These are phyloP conservation scores for Stylonectria norvegica DNA, from an alignment of 2,329 filamentous ascomycete species.

Conservation along the genomic window DNA sequence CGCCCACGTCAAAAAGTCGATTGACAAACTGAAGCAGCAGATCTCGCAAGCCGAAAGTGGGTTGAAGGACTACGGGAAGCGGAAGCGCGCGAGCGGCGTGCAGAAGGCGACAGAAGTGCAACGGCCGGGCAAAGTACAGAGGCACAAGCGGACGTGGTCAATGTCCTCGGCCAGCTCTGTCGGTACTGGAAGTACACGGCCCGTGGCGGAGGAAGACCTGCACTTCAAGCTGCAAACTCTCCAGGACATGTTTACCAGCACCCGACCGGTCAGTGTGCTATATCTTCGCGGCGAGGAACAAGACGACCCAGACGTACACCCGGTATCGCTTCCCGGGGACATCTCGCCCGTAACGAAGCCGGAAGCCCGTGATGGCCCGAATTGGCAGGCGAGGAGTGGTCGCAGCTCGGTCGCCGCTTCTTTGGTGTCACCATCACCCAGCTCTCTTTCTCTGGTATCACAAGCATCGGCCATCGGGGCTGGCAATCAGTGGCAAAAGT, in stretches of 20 bases:
- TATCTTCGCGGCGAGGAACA: constrained; percentile 73
- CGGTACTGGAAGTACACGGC: constrained; percentile 40
- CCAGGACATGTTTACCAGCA: constrained; percentile 87
- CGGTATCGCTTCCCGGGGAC: constrained; percentile 70
- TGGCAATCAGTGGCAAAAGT: constrained; percentile 55
- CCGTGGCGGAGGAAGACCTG: constrained; percentile 69
- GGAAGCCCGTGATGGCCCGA: constrained; percentile 44
- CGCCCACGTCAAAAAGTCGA: constrained; percentile 91
- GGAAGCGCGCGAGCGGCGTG: constrained; percentile 54
- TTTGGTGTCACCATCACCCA: constrained; percentile 64
- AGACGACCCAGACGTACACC: constrained; percentile 77
- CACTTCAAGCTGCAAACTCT: constrained; percentile 74
- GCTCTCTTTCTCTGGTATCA: constrained; percentile 60
- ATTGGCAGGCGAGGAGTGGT: constrained; percentile 52
- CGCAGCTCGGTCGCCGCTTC: constrained; percentile 58
- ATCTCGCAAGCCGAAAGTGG: constrained; percentile 73
- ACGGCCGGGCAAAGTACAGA: constrained; percentile 76
- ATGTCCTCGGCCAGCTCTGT: constrained; percentile 75
- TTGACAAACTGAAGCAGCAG: constrained; percentile 93
- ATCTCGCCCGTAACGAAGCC: constrained; percentile 56
- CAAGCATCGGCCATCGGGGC: constrained; percentile 45
- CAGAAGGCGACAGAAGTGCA: constrained; percentile 48
- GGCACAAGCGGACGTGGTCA: constrained; percentile 94
- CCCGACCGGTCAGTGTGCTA: constrained; percentile 71
- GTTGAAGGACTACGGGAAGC: constrained; percentile 63